phyloP scores from a whole-genome alignment of 2,329 filamentous ascomycete genomes.

The Aspergillus hiratsukae region DNA sequence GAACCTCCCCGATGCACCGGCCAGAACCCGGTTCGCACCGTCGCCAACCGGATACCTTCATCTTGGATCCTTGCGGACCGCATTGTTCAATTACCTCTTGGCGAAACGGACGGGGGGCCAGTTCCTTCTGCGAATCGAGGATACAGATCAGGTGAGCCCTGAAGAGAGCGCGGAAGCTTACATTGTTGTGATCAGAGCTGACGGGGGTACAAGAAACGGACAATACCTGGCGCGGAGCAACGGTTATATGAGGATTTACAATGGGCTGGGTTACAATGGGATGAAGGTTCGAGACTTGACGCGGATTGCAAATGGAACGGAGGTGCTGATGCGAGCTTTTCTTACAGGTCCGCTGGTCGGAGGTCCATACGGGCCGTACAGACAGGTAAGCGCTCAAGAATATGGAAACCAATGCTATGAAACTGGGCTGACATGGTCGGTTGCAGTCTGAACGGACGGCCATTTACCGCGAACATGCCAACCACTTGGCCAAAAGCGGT shows the following conservation, averaged over 20 bases:
- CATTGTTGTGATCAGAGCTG: not conserved
- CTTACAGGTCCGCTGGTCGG: constrained; percentile 67
- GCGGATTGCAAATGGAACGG: not conserved
- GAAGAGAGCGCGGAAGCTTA: not conserved
- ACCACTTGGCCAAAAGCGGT: constrained; percentile 63
- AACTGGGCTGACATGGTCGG: not conserved
- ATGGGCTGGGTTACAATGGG: constrained; percentile 90
- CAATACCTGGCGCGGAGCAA: constrained; percentile 73
- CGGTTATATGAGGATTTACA: constrained; percentile 72
- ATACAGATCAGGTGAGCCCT: constrained; percentile 76
- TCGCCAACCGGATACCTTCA: constrained; percentile 94
- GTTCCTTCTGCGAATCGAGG: constrained; percentile 87
- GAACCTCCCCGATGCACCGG: constrained; percentile 50
- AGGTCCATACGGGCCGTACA: constrained; percentile 79
- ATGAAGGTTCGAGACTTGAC: constrained; percentile 63
- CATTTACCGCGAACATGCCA: constrained; percentile 67
- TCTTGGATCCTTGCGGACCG: constrained; percentile 84
- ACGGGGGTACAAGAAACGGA: constrained; percentile 64
- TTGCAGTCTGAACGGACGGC: constrained; percentile 69
- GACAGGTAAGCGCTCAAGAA: constrained; percentile 55
- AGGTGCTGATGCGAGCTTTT: not conserved
- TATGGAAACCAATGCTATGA: not conserved
- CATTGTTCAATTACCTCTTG: constrained; percentile 92
- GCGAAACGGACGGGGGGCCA: constrained; percentile 82
- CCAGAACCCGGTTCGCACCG: constrained; percentile 84